These are phyloP conservation scores for Ramaria sp. DNA, from an alignment of 768 basidiomycete genomes.

Conservation along the genomic window DNA sequence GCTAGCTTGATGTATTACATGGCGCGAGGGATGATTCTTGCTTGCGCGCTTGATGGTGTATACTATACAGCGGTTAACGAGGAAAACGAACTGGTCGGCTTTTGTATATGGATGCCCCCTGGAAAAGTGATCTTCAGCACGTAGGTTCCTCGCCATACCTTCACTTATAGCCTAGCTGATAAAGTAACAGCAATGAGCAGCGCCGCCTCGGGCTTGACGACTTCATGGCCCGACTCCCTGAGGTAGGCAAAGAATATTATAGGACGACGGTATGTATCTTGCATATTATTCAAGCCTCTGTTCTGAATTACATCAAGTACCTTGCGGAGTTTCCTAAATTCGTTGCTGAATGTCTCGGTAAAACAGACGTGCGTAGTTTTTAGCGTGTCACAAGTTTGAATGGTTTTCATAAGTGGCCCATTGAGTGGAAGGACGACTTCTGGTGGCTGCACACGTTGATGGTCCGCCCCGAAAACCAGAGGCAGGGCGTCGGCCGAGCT, in stretches of 20 bases:
- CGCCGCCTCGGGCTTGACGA: constrained; percentile 9
- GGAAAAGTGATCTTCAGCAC: constrained; percentile 13
- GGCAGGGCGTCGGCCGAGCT: background rate
- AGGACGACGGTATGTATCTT: constrained; percentile 9
- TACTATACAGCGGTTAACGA: constrained; percentile 12
- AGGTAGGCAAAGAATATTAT: constrained; percentile 12
- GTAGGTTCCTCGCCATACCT: constrained; percentile 5
- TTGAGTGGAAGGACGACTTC: background rate
- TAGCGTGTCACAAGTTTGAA: no score
- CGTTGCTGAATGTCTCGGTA: background rate
- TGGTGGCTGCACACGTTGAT: background rate
- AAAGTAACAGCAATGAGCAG: constrained; percentile 8
- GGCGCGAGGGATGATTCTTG: constrained; percentile 13
- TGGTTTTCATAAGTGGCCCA: background rate
- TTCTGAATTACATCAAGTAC: background rate
- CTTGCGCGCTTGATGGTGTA: constrained; percentile 12
- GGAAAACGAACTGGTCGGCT: constrained; percentile 9
- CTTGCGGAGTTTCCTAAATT: background rate
- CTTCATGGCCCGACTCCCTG: constrained; percentile 11
- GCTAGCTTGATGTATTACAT: constrained; percentile 2
- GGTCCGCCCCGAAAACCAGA: background rate
- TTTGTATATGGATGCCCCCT: constrained; percentile 11
- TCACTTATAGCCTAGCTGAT: background rate
- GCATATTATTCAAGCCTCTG: background rate
- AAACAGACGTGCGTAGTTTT: background rate